Evolutionary conservation across 495 filamentous ascomycete species (phyloP).

Genomic region (Aspergillus ellipticus): DNA sequence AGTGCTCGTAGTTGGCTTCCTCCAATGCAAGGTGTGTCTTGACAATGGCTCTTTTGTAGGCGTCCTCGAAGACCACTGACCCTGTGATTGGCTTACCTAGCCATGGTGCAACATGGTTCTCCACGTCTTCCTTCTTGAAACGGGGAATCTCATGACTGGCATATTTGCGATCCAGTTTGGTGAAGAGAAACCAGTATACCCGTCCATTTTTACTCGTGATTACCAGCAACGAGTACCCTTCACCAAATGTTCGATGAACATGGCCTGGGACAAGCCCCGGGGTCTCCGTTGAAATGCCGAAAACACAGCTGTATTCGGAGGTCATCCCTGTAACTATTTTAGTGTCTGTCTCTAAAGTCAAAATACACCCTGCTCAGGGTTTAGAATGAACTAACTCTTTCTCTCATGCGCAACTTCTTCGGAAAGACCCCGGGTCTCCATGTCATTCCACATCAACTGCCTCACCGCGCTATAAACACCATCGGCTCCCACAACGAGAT

Average conservation of each 20-base stretch:
- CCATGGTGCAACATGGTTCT: neutral
- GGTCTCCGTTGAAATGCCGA: constrained; percentile 15
- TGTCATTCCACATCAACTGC: constrained; percentile 28
- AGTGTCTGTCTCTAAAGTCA: neutral
- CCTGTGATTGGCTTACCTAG: neutral
- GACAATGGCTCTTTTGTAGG: neutral
- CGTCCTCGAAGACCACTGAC: neutral
- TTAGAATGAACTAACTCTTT: constrained; percentile 13
- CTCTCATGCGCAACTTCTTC: constrained; percentile 3
- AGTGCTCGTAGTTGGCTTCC: neutral
- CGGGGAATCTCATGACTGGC: neutral
- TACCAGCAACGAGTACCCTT: neutral
- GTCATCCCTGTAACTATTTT: constrained; percentile 1
- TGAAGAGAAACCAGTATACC: constrained; percentile 3
- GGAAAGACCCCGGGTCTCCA: constrained; percentile 17
- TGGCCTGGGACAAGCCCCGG: constrained; percentile 9
- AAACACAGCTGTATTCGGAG: constrained; percentile 17
- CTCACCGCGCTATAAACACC: constrained; percentile 43
- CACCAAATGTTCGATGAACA: neutral
- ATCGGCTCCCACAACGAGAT: constrained; percentile 47
- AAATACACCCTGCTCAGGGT: too few species aligned
- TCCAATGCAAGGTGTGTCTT: neutral
- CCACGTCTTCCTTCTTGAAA: neutral
- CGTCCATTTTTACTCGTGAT: neutral
- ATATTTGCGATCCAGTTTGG: constrained; percentile 2